Evolutionary conservation across 164 flowering plant genomes (phyloP).

Genomic region (Nymphaea thermarum): DNA sequence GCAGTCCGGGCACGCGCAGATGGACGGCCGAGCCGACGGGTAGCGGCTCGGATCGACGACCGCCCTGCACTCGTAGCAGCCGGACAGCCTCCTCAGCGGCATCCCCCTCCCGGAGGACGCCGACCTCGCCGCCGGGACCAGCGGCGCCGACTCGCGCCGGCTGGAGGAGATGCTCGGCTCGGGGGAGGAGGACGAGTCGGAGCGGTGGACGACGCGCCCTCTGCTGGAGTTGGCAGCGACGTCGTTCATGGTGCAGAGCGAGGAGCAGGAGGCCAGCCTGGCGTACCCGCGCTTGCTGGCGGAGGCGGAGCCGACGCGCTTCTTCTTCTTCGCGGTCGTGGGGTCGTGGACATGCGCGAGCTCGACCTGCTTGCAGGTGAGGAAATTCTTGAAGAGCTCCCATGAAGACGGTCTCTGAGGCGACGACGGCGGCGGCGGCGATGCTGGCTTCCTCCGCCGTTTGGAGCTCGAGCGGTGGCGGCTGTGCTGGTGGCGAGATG

Average conservation of each 20-base stretch:
- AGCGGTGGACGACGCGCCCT: constrained; percentile 60
- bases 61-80: constrained; percentile 28
- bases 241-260: constrained; percentile 70
- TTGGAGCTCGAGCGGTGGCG: constrained; percentile 14
- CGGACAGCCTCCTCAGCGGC: constrained; percentile 28
- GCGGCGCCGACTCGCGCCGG: constrained; percentile 37
- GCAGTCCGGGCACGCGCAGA: constrained; percentile 71
- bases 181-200: constrained; percentile 54
- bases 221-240: constrained; percentile 65
- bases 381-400: constrained; percentile 83
- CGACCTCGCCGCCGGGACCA: constrained; percentile 23
- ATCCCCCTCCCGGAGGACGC: constrained; percentile 24
- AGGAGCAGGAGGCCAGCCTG: constrained; percentile 54
- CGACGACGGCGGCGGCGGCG: neutral
- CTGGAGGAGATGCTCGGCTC: constrained; percentile 45
- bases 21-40: constrained; percentile 47
- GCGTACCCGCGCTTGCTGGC: constrained; percentile 22
- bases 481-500: neutral
- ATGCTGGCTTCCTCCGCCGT: constrained; percentile 18
- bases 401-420: constrained; percentile 50
- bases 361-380: constrained; percentile 70
- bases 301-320: neutral
- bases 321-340: constrained; percentile 11
- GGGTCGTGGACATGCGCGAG: constrained; percentile 53
- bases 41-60: constrained; percentile 30